Evolutionary conservation across 1,284 basidiomycete species (phyloP).

Genomic region (Ganoderma lingzhi): DNA sequence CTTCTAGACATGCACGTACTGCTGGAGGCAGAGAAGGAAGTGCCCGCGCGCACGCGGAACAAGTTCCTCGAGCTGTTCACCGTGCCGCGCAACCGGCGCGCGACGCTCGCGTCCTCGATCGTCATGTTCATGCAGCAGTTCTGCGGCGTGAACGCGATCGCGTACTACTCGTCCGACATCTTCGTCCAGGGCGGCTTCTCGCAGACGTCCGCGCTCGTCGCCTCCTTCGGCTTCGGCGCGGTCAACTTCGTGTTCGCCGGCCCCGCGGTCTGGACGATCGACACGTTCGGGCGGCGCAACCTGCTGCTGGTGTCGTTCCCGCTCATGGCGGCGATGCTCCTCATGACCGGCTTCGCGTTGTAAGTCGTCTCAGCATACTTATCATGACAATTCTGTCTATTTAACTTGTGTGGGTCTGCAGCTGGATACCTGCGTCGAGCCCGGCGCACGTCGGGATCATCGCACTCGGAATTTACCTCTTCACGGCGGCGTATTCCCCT

Average conservation of each 20-base stretch:
- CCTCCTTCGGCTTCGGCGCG: constrained; percentile 64
- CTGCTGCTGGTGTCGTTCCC: constrained; percentile 74
- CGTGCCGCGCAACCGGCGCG: constrained; percentile 78
- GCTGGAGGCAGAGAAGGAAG: constrained; percentile 69
- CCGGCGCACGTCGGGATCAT: constrained; percentile 58
- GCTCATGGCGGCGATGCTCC: constrained; percentile 65
- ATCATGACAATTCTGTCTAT: background rate
- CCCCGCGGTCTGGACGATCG: constrained; percentile 64
- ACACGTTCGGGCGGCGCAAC: constrained; percentile 76
- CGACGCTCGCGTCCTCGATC: constrained; percentile 70
- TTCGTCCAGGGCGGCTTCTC: constrained; percentile 63
- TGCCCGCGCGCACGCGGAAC: constrained; percentile 53
- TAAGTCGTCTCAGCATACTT: background rate
- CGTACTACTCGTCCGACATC: constrained; percentile 69
- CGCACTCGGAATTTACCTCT: constrained; percentile 70
- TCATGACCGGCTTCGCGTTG: constrained; percentile 69
- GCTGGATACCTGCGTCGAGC: constrained; percentile 47
- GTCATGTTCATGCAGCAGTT: constrained; percentile 81
- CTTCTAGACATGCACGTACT: constrained; percentile 65
- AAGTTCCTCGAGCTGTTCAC: constrained; percentile 74
- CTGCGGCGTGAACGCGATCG: constrained; percentile 73
- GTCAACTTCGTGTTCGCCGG: constrained; percentile 62
- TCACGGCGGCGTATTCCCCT: constrained; percentile 68
- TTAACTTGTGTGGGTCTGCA: background rate
- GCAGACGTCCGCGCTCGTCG: constrained; percentile 58